These are phyloP conservation scores for Aspergillus sp. DNA, from an alignment of 2,329 filamentous ascomycete genomes.

Conservation along the genomic window DNA sequence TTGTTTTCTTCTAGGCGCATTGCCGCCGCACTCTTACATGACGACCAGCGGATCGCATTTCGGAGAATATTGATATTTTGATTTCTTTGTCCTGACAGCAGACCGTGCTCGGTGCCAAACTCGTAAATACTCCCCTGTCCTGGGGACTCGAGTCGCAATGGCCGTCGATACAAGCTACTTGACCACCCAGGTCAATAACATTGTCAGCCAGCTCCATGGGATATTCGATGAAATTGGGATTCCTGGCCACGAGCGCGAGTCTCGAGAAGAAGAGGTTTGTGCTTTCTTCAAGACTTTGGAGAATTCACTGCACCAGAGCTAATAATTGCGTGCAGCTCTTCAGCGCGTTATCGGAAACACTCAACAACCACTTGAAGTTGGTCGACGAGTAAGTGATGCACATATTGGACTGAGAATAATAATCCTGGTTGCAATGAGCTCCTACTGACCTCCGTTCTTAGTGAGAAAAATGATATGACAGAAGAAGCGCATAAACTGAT, in stretches of 20 bases:
- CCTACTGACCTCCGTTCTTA: slow-evolving; percentile 25
- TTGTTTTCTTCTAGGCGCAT: slow-evolving; percentile 17
- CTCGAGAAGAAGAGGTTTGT: slow-evolving; percentile 81
- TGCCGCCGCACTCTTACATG: slow-evolving; percentile 15
- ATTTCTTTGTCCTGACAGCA: slow-evolving; percentile 5
- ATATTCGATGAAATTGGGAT: slow-evolving; percentile 98
- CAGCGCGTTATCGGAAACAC: slow-evolving; percentile 82
- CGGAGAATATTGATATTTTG: slow-evolving; percentile 8
- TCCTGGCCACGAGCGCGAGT: slow-evolving; percentile 87
- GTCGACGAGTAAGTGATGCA: slow-evolving; percentile 63
- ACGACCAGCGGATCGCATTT: slow-evolving; percentile 8
- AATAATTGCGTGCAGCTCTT: slow-evolving; percentile 66
- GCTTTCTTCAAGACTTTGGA: slow-evolving; percentile 4
- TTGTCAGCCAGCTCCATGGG: slow-evolving; percentile 88
- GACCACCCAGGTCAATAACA: slow-evolving; percentile 91
- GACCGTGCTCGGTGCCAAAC: neutral
- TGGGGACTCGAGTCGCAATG: slow-evolving; percentile 28
- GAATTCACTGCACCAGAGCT: slow-evolving; percentile 9
- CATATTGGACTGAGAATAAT: neutral
- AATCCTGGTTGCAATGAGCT: slow-evolving; percentile 2
- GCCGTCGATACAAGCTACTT: slow-evolving; percentile 88
- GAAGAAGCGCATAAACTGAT: slow-evolving; percentile 86
- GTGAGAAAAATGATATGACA: slow-evolving; percentile 86
- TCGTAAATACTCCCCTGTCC: slow-evolving; percentile 7
- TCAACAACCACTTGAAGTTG: slow-evolving; percentile 83